Evolutionary conservation across 352 stramenopile genomes (phyloP).

Genomic region (Phytopythium kandeliae): DNA sequence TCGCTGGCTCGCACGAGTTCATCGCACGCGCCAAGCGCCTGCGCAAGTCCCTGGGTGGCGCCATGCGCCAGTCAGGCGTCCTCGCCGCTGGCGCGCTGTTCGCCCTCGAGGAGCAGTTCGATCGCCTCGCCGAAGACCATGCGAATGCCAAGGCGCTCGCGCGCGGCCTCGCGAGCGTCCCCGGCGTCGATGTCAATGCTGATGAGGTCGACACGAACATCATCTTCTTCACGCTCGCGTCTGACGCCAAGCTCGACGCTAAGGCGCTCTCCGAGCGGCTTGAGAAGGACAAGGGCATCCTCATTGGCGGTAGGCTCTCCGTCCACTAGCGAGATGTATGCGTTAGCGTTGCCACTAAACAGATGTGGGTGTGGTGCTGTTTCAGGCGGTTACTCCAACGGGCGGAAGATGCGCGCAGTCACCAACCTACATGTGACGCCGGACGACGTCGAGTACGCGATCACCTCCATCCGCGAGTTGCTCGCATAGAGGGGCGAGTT

Average conservation of each 20-base stretch:
- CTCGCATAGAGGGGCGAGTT: constrained; percentile 25
- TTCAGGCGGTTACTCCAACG: constrained; percentile 49
- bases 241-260: constrained; percentile 55
- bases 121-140: constrained; percentile 81
- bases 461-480: constrained; percentile 50
- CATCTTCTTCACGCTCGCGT: constrained; percentile 63
- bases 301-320: constrained; percentile 30
- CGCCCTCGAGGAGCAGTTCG: constrained; percentile 86
- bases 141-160: constrained; percentile 69
- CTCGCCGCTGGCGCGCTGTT: constrained; percentile 91
- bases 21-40: constrained; percentile 87
- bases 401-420: constrained; percentile 55
- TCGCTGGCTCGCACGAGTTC: constrained; percentile 89
- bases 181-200: constrained; percentile 58
- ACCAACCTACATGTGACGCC: constrained; percentile 71
- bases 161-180: constrained; percentile 50
- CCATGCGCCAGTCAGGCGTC: constrained; percentile 95
- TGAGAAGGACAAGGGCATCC: constrained; percentile 58
- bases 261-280: constrained; percentile 51
- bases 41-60: constrained; percentile 95
- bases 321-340: too few species aligned
- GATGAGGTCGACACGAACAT: constrained; percentile 87
- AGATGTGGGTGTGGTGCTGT: too few species aligned
- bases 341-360: too few species aligned
- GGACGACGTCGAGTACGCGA: constrained; percentile 56